These are phyloP conservation scores for Furcasterigmium furcatum DNA, from an alignment of 2,329 filamentous ascomycete species.

Conservation along the genomic window DNA sequence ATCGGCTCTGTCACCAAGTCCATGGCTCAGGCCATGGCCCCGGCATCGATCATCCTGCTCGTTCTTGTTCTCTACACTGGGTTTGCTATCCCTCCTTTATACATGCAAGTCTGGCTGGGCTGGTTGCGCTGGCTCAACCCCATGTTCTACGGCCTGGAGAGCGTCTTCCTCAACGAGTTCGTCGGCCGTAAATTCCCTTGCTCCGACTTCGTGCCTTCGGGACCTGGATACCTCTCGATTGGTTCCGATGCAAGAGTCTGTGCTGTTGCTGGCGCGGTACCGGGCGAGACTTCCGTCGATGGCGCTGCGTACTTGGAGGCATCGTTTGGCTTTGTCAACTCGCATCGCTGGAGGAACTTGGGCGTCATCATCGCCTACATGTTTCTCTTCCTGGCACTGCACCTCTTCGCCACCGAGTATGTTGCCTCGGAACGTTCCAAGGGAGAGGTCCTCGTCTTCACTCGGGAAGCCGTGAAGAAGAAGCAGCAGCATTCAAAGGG, in stretches of 20 bases:
- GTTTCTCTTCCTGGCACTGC: conserved; percentile 38
- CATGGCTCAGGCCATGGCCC: conserved; percentile 37
- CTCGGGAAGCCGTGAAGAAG: conserved; percentile 17
- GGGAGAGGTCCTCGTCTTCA: conserved; percentile 10
- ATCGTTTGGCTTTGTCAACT: conserved; percentile 1
- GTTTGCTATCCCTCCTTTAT: conserved; percentile 28
- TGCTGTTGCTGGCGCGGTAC: conserved; percentile 1
- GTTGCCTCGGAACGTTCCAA: conserved; percentile 6
- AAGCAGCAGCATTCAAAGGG: conserved; percentile 3
- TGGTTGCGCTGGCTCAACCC: conserved; percentile 57
- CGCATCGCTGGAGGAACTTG: conserved; percentile 39
- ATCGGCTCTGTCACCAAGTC: conserved; percentile 18
- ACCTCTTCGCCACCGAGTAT: conserved; percentile 8
- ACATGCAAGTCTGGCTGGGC: conserved; percentile 40
- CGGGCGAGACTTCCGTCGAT: not conserved
- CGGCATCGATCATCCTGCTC: conserved; percentile 46
- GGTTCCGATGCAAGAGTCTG: not conserved
- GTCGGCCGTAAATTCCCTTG: conserved; percentile 30
- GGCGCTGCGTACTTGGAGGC: conserved; percentile 2
- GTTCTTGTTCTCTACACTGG: conserved; percentile 46
- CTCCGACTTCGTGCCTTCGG: not conserved
- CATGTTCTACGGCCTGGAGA: conserved; percentile 59
- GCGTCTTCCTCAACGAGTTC: conserved; percentile 64
- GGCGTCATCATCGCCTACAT: conserved; percentile 50
- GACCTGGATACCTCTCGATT: conserved; percentile 1